Evolutionary conservation across 2,329 filamentous ascomycete species (phyloP).

Genomic region (Pyricularia pennisetigena): DNA sequence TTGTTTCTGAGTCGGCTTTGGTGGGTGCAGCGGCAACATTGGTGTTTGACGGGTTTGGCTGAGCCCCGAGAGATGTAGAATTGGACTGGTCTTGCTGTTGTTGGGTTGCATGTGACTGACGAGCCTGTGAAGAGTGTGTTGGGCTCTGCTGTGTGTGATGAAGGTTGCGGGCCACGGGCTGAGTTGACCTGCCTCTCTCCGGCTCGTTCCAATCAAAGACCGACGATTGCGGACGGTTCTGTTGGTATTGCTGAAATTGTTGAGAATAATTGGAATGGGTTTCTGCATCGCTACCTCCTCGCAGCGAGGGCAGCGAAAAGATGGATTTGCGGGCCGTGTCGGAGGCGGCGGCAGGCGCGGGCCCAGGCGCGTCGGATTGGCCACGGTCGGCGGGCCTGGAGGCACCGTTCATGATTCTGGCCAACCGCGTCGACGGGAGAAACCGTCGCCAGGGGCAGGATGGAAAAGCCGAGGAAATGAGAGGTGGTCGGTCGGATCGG

Average conservation of each 20-base stretch:
- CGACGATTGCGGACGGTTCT: not conserved
- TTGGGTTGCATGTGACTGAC: not conserved
- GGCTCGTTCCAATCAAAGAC: not conserved
- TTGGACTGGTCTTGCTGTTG: not conserved
- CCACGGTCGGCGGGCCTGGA: slow-evolving; percentile 2
- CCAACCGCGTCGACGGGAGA: not conserved
- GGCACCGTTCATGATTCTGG: slow-evolving; percentile 3
- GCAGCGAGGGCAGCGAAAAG: slow-evolving; percentile 5
- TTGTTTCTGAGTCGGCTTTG: slow-evolving; percentile 23
- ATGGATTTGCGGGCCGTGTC: slow-evolving; percentile 1
- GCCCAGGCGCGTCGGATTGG: not conserved
- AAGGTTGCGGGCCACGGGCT: not conserved
- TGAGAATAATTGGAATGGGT: not conserved
- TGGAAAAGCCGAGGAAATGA: not conserved
- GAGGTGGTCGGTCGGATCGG: not conserved
- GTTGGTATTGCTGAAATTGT: slow-evolving; percentile 3
- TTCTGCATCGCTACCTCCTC: slow-evolving; percentile 1
- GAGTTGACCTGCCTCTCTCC: not conserved
- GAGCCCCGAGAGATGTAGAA: not conserved
- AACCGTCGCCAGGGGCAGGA: not conserved
- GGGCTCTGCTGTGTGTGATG: not conserved
- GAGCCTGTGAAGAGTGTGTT: not conserved
- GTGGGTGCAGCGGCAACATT: slow-evolving; percentile 24
- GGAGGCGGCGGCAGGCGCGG: not conserved
- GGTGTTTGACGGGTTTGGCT: slow-evolving; percentile 23